These are phyloP conservation scores for Lepidium sativum DNA, from an alignment of 345 rosid genomes.

Conservation along the genomic window DNA sequence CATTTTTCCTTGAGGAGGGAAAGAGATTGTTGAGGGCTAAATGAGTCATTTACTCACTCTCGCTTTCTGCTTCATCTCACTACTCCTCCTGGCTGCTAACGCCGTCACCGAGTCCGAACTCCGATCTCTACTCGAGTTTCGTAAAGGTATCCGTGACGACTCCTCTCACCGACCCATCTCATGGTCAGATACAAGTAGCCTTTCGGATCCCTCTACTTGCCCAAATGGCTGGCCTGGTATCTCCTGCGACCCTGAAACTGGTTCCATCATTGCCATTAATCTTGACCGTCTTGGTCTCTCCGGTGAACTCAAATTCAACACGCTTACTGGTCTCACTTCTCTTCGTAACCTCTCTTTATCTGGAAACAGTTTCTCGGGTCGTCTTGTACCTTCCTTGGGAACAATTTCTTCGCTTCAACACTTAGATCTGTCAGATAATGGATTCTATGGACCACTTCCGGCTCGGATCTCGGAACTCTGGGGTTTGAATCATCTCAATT, in stretches of 20 bases:
- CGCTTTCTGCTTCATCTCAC: conserved; percentile 24
- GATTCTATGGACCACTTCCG: conserved; percentile 82
- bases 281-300: conserved; percentile 52
- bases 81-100: conserved; percentile 8
- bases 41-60: conserved; percentile 34
- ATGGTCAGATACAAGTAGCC: conserved; percentile 38
- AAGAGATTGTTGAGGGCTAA: not conserved
- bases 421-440: conserved; percentile 78
- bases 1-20: not conserved
- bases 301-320: conserved; percentile 76
- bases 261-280: conserved; percentile 42
- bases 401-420: conserved; percentile 48
- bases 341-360: conserved; percentile 61
- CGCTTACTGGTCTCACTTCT: conserved; percentile 42
- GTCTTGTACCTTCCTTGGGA: conserved; percentile 76
- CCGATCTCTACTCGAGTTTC: conserved; percentile 72
- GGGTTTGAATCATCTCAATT: conserved; percentile 56
- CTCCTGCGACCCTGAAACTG: conserved; percentile 41
- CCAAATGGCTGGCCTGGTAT: conserved; percentile 64
- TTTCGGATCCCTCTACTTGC: conserved; percentile 35
- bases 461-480: conserved; percentile 68
- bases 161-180: conserved; percentile 29
- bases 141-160: conserved; percentile 64
- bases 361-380: conserved; percentile 75
- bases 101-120: conserved; percentile 42